Evolutionary conservation across 208 protist species (phyloP), one percentile per base, ranked within the genome.

Genomic region (Crithidia expoeki): DNA sequence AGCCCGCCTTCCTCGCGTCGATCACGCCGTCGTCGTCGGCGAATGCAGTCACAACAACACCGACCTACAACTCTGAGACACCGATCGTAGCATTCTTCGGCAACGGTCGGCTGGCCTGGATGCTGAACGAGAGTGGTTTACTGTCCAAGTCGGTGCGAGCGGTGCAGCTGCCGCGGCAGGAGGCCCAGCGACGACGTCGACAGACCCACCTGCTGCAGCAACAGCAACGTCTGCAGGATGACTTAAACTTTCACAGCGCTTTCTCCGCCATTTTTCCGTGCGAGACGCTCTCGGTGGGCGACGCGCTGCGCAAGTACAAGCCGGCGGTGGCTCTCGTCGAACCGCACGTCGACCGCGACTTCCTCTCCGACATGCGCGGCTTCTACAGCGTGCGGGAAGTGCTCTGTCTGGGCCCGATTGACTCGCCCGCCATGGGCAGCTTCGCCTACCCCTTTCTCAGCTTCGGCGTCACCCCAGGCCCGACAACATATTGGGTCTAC

Each of bases 281-380:
- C 59, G 85, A 89, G 40, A 78, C 80, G 11, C 55, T 85, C 27
- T 66, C 71, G 16, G 81, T 93, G 21, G 76, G 72, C 21, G 84
- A 91, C 33, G 89, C 89, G 28, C 66, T 94, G 68, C 75, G 69
- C 25, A 79, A 80, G 63, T 91, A 88, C 75, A 21, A 59, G 21
- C 89, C 89, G 0, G 80, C 76, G 19, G 71, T 94, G 25, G 80
- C 79, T 0, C 19, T 94, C 16, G 86, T 93, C 14, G 85, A 92
- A 68, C 89, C 89, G 32, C 89, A 94, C 67, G 71, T 83, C n/a
- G 85, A 85, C 56, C 58, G 83, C 23, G 89, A 94, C 65, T 94
- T 73, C 68, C 32, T 93, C 14, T 76, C 74, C 21, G 86, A 93
- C 47, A 21, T 94, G 2, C 84, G 89, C 19, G 89, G 89, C 47